Evolutionary conservation across 352 stramenopile genomes (phyloP), one percentile per base, ranked within the genome.

Genomic region (Pythium coloratum): DNA sequence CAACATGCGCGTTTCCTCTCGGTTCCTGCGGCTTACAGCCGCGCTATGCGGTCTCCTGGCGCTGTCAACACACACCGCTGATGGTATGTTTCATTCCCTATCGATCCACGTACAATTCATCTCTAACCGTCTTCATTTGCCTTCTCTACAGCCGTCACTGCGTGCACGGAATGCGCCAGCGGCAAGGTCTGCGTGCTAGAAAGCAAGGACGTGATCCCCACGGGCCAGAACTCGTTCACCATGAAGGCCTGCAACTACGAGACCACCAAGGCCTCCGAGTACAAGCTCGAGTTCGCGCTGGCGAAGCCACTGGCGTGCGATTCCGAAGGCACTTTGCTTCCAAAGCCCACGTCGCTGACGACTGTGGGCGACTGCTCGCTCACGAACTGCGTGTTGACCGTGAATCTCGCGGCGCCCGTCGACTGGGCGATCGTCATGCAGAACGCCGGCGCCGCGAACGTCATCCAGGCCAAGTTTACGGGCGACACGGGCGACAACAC

Each of bases 191-290:
- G 86, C 64, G 73, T 94, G 42, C 69, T 92, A 38, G 80, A 92
- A 59, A 70, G 75, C 63, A 62, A 67, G 9, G 51, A 74, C 32
- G 51, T 55, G 5, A 42, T 92, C 12, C 70, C 62, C 33, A 80
- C 71, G 12, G 80, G 80, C 33, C 69, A 73, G 36, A 75, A 71
- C 51, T 76, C 75, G 47, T 51, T 92, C 26, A 64, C 51, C 16
- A 55, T 94, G 40, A 75, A 83, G 33, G 72, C 92, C 59, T 94
- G 86, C 77, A 92, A 93, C 67, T 92, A 77, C 57, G 80, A 88
- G 59, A 69, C 53, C 28, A 34, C 53, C 53, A 59, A 71, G 36
- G 70, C 70, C 32, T 40, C 36, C 51, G 5, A 44, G 26, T 82
- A 81, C 60, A 59, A 53, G 26, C 32, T 91, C 3, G 63, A 62